Evolutionary conservation across 352 stramenopile species (phyloP).

Genomic region (Globisporangium viniferum): DNA sequence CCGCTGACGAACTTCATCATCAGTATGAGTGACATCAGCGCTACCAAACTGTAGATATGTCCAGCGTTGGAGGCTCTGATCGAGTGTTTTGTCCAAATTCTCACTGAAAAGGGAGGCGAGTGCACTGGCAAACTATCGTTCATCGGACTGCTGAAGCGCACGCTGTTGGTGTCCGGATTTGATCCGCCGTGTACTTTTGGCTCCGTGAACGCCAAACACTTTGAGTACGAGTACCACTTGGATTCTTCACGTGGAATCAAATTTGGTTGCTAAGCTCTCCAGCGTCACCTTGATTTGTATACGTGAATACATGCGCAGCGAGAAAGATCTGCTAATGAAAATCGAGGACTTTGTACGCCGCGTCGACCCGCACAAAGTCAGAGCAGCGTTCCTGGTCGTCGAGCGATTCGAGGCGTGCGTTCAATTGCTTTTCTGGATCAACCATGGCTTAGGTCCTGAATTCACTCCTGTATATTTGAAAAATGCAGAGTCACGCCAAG

Average conservation of each 20-base stretch:
- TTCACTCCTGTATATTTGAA: neutral
- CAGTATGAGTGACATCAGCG: constrained; percentile 27
- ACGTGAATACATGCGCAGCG: constrained; percentile 16
- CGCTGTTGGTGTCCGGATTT: constrained; percentile 20
- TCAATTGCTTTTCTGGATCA: neutral
- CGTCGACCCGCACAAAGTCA: constrained; percentile 22
- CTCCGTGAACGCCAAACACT: constrained; percentile 36
- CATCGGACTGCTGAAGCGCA: constrained; percentile 35
- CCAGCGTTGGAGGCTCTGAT: too few species aligned
- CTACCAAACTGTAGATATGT: too few species aligned
- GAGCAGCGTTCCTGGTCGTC: constrained; percentile 41
- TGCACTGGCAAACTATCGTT: constrained; percentile 53
- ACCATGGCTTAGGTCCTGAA: too few species aligned
- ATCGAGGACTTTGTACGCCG: constrained; percentile 27
- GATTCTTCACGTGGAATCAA: neutral
- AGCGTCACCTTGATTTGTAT: neutral
- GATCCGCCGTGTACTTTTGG: constrained; percentile 27
- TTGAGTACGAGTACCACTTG: constrained; percentile 26
- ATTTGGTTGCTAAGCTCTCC: neutral
- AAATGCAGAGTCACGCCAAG: constrained; percentile 43
- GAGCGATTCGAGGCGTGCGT: constrained; percentile 56
- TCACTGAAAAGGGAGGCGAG: constrained; percentile 34
- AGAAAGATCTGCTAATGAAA: constrained; percentile 39
- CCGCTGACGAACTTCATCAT: constrained; percentile 62
- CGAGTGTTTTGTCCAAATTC: neutral